Percentiles rank a stretch among this genome's conserved stretches.
Evolutionary conservation across 225 moss, liverwort and hornwort genomes (phyloP).

Genomic region (Bryum argenteum): DNA sequence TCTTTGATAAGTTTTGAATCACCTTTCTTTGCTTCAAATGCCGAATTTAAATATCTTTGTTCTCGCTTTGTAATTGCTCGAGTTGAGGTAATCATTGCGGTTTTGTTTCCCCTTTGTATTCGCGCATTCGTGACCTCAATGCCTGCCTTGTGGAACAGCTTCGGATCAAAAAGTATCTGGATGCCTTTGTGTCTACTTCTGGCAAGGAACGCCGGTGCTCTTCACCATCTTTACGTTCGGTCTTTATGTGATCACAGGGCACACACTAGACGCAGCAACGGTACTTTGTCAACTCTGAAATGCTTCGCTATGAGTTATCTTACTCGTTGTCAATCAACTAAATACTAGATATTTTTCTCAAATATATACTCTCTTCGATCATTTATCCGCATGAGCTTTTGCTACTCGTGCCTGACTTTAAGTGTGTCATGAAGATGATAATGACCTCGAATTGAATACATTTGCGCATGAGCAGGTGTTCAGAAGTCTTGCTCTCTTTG

Average conservation of each 20-base stretch:
- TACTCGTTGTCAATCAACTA: constrained; percentile 15
- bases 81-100: neutral
- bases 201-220: constrained; percentile 86
- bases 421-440: constrained; percentile 8
- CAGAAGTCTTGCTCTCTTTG: constrained; percentile 90
- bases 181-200: constrained; percentile 96
- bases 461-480: constrained; percentile 65
- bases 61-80: neutral
- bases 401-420: constrained; percentile 4
- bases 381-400: neutral
- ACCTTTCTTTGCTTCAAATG: neutral
- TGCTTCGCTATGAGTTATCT: neutral
- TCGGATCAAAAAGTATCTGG: constrained; percentile 85
- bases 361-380: constrained; percentile 1
- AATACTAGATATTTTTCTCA: constrained; percentile 9
- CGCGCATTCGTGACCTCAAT: constrained; percentile 13
- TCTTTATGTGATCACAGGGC: constrained; percentile 73
- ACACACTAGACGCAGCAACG: constrained; percentile 84
- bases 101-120: neutral
- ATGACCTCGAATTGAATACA: constrained; percentile 15
- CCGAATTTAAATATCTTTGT: neutral
- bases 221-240: constrained; percentile 94
- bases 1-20: constrained; percentile 14
- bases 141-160: constrained; percentile 30
- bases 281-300: constrained; percentile 42